Base-by-base conservation (phyloP, 2,329 filamentous ascomycete genomes). In the Exophiala alcalophila region DNA sequence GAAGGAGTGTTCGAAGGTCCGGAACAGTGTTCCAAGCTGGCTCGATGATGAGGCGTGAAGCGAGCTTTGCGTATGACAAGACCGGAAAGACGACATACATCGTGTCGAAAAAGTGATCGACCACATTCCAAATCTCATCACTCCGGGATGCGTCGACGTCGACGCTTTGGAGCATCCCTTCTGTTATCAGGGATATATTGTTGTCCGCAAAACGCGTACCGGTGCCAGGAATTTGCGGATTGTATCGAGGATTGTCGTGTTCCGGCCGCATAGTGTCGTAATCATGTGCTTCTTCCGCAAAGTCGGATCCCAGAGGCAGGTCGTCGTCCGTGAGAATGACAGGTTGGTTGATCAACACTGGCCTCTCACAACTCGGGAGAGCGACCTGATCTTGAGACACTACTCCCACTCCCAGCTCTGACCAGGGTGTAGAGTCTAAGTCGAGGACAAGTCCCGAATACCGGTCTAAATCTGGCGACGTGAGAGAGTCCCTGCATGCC, bases 41-140 rank as follows among this genome's bases (percentile, higher is more conserved):
- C 10, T 27, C 16, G 10, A 27, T 14, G 23, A 38, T 20, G 2
- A 47, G 16, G 5, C 32, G 44, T 15, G 38, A 19, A 5, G 23
- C 25, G 10, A 47, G 18, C 10, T 38, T 27, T 9, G 26, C 16
- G 19, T 42, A 47, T 10, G 39, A 38, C 29, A 42, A 20, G 14
- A 47, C 16, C 3, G 40, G 38, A 16, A 47, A 43, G 16, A 47
- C 38, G 19, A 47, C 20, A 19, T 39, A 29, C 25, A 23, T 18
- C 4, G 24, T 44, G 30, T 47, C 33, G 25, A 47, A 44, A 29
- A 44, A 44, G 9, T 44, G 14, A 12, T 44, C 27, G 19, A 47
- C 7, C 7, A 12, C 28, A 8, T 15, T 28, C 43, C 36, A 40
- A 19, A 46, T 40, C 11, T 46, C 37, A n/a, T 24, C 19, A 9